Base-by-base conservation (phyloP, 169 alveolate genomes). In the Plasmodium yoelii region DNA sequence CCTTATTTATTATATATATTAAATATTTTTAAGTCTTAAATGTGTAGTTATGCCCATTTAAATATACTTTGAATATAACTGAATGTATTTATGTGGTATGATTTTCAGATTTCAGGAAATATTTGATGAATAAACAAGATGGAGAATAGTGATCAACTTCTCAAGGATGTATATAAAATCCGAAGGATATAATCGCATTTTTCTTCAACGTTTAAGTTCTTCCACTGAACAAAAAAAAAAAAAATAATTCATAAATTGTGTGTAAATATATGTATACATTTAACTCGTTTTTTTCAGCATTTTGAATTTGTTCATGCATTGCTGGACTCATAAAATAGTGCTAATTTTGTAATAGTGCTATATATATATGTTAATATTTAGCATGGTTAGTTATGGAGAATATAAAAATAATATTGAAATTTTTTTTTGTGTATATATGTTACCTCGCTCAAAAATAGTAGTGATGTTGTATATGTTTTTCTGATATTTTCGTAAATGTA, bases 401-500 rank as follows among this genome's bases (percentile, higher is more conserved):
- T 34, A 34, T 0, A 34, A 34, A 34, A 34, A 34, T 34, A 34
- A 3, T 34, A 34, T 34, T 34, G 42, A 34, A 34, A 34, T 34
- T 34, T 34, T 0, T 1, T 0, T 4, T 1, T 34, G 42, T 34
- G 42, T 34, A 34, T 34, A 34, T 26, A 26, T 8, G 60, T 86
- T 86, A 86, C 91, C 80, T 86, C 91, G 80, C 91, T 86, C 49
- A 86, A 61, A 47, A 56, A 86, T 70, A 86, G 51, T 60, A 86
- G 59, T 22, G 91, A 68, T n/a, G 91, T 86, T 49, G 86, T 42
- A 53, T 86, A 86, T 9, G 91, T 86, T 46, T 86, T 86, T 44
- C 64, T 86, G 19, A 86, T 86, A 47, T 86, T 86, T 61, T 86
- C 91, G 49, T 56, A 86, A 86, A 86, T 49, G 28, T 86, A 86